Conservation (phyloP, 2,329 filamentous ascomycete species). For the Podosphaera xanthii region DNA sequence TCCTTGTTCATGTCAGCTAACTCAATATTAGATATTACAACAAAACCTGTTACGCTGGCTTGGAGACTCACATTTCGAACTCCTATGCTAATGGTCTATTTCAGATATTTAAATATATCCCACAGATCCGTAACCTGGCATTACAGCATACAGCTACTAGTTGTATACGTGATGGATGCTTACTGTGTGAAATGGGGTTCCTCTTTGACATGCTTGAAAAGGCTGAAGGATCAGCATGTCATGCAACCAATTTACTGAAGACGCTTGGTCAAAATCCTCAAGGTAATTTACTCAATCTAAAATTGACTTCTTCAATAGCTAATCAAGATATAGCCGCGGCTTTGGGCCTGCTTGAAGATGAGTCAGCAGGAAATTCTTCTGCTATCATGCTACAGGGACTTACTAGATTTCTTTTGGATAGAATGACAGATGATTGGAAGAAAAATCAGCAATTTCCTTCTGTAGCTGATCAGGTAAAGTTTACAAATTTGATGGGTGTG, state of each 20-base stretch:
- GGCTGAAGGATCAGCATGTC: slow-evolving; percentile 78
- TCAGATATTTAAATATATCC: slow-evolving; percentile 79
- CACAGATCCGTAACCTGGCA: slow-evolving; percentile 66
- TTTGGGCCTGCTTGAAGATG: slow-evolving; percentile 67
- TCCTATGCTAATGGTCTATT: slow-evolving; percentile 87
- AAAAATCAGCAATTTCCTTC: slow-evolving; percentile 37
- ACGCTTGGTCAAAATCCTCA: slow-evolving; percentile 67
- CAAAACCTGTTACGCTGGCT: slow-evolving; percentile 68
- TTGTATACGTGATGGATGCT: slow-evolving; percentile 61
- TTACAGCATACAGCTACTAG: slow-evolving; percentile 71
- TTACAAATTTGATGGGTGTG: background rate
- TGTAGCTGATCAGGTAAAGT: slow-evolving; percentile 42
- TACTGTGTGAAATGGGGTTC: slow-evolving; percentile 86
- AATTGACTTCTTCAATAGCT: background rate
- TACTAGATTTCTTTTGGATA: slow-evolving; percentile 65
- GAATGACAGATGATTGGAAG: slow-evolving; percentile 55
- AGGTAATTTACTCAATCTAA: slow-evolving; percentile 21
- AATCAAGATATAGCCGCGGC: slow-evolving; percentile 30
- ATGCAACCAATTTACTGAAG: slow-evolving; percentile 85
- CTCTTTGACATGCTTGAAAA: slow-evolving; percentile 97
- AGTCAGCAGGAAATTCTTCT: slow-evolving; percentile 46
- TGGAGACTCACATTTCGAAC: slow-evolving; percentile 92
- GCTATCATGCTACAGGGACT: slow-evolving; percentile 69
- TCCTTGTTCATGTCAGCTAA: background rate
- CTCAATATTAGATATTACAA: slow-evolving; percentile 56